Evolutionary conservation across 208 protist species (phyloP).

Genomic region (Crithidia fasciculata): DNA sequence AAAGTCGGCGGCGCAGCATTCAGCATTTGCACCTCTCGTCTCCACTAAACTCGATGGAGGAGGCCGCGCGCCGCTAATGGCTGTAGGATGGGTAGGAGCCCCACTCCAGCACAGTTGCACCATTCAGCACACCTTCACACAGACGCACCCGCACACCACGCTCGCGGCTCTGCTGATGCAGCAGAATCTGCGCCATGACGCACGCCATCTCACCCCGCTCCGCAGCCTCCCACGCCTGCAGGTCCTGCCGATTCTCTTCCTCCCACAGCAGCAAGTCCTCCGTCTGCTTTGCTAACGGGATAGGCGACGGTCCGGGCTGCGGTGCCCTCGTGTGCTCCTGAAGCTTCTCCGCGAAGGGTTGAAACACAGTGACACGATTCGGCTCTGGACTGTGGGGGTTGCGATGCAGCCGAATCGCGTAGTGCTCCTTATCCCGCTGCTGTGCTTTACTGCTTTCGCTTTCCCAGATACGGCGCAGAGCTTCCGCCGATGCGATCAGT

Average conservation of each 20-base stretch:
- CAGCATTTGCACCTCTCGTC: too few species aligned
- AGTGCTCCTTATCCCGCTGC: not conserved
- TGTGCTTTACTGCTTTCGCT: not conserved
- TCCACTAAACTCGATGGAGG: too few species aligned
- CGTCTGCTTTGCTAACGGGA: not conserved
- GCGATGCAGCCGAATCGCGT: not conserved
- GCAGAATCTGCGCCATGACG: constrained; percentile 37
- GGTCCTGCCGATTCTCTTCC: constrained; percentile 36
- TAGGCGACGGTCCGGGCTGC: not conserved
- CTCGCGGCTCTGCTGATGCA: constrained; percentile 37
- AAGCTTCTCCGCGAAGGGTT: not conserved
- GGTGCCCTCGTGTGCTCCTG: not conserved
- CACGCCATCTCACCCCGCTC: constrained; percentile 45
- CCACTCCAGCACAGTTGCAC: constrained; percentile 41
- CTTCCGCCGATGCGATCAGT: not conserved
- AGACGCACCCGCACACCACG: constrained; percentile 14
- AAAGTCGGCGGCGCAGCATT: too few species aligned
- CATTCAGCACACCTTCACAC: constrained; percentile 36
- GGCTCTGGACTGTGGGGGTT: constrained; percentile 13
- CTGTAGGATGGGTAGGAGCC: constrained; percentile 37
- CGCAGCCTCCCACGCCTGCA: constrained; percentile 41
- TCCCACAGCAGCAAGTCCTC: constrained; percentile 20
- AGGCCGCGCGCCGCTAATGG: not conserved
- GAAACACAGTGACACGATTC: not conserved
- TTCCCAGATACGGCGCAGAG: not conserved